Base-by-base conservation (phyloP, 805 yeast genomes). In the Lipomyces kockii region DNA sequence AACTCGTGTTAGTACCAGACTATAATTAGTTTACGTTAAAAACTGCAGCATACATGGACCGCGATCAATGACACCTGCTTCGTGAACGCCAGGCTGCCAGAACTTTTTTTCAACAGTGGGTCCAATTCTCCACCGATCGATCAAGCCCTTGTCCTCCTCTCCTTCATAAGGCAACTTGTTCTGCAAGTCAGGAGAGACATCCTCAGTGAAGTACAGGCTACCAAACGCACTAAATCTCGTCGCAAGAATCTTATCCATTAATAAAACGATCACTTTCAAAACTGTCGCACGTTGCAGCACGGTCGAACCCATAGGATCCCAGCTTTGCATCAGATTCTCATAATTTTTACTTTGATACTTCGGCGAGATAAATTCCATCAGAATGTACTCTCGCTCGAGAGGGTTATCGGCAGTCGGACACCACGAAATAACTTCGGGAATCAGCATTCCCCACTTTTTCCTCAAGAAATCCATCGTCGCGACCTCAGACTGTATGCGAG, bases 391-490 rank as follows among this genome's bases (percentile, higher is more conserved):
- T 39, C 87, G 78, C 61, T 86, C 85, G 43, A 93, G 75, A 14
- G 87, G 83, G 76, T 93, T 94, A 58, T 84, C 78, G 57, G 85
- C 83, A 35, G 85, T 82, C 66, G 92, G 91, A 75, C 87, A 90
- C 75, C 85, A 82, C 1, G 89, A 84, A 64, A 86, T 80, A 12
- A 91, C 90, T 73, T 85, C 86, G 54, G 98, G 98, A 56, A 90
- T 90, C 29, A 84, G 83, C 60, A 89, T 78, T 12, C 86, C 87
- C 63, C 90, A 79, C 76, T 91, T 91, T 71, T 84, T 78, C 46
- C 82, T 78, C 64, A 89, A 83, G 78, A 90, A 95, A 78, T 94
- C 98, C 83, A 91, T 82, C 0, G 98, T 94, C 25, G 99, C 99
- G 63, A 88, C 97, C 78, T 94, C 99, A 76, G 92, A 87, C 77